phyloP scores from a whole-genome alignment of 2,329 filamentous ascomycete species.

The Neocatenulostroma microsporum region DNA sequence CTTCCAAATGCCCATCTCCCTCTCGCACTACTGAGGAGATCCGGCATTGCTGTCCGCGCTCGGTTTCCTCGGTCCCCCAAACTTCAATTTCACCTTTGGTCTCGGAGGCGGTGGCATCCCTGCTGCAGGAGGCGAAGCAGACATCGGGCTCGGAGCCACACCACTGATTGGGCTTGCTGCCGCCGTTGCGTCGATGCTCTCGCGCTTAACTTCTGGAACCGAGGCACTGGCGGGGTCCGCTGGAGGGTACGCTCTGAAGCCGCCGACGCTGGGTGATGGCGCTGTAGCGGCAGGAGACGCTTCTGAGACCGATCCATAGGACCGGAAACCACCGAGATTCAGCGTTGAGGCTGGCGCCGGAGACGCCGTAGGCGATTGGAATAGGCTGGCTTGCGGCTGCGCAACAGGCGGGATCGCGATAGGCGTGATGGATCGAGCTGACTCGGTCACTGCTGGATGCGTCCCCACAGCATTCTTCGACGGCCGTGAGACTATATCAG shows the following conservation, averaged over 20 bases:
- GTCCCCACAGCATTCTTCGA: too few relatives aligned
- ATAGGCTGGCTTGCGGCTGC: conserved; percentile 1
- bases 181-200: conserved; percentile 1
- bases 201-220: conserved; percentile 7
- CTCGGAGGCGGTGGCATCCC: conserved; percentile 7
- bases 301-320: too few relatives aligned
- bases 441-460: neutral
- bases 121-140: neutral
- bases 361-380: too few relatives aligned
- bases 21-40: neutral
- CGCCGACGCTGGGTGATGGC: too few relatives aligned
- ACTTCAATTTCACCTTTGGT: conserved; percentile 20
- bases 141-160: neutral
- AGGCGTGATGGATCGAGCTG: conserved; percentile 9
- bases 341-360: conserved; percentile 6
- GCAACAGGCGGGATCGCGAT: conserved; percentile 2
- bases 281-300: too few relatives aligned
- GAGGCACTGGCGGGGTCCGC: conserved; percentile 1
- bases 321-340: conserved; percentile 22
- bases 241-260: conserved; percentile 16
- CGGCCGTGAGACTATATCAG: conserved; percentile 15
- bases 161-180: conserved; percentile 1
- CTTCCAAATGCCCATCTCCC: neutral
- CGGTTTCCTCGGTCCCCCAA: conserved; percentile 6
- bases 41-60: neutral